Evolutionary conservation across 2,329 filamentous ascomycete genomes (phyloP), one percentile per base, ranked within the genome.

Genomic region (Aspergillus awamori): DNA sequence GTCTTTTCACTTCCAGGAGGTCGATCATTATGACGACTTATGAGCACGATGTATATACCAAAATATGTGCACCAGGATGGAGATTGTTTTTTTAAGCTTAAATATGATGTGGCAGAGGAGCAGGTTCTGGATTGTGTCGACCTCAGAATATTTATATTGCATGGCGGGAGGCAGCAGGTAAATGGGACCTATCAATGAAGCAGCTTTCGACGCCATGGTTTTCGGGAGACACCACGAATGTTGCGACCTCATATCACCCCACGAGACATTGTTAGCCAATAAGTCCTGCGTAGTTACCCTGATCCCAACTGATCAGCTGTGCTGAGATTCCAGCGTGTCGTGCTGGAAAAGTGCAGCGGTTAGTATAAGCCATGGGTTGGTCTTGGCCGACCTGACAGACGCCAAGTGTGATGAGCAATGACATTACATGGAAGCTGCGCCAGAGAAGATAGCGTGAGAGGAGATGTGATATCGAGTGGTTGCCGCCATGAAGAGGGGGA

Each of bases 1-100:
- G 60, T 22, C 17, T 61, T 24, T 56, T 66, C 13, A 66, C 11
- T 26, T 57, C 58, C 6, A 47, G 22, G 4, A 61, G 11, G 38
- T 59, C 59, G 4, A 58, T 24, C 47, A 51, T 51, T 17, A 24
- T 20, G 15, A 28, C 24, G 45, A 51, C 47, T 30, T 33, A 8
- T 51, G 15, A 36, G 2, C 33, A 15, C 33, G 33, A 36, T 0
- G 33, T 36, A 36, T 36, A 36, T 36, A 36, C 33, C 33, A 36
- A 6, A 13, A 2, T 36, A 13, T 36, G 33, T 36, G 0, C 11
- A 13, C 33, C 33, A 22, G 26, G 1, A 15, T 3, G 2, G 22
- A 22, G 3, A 45, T 11, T 5, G 4, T 45, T 10, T 20, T 8
- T 49, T 24, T n/a, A 26, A 2, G 2, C 10, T 15, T 17, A 5